Evolutionary conservation across 2,329 filamentous ascomycete species (phyloP), one percentile per base, ranked within the genome.

Genomic region (Colletotrichum paranaense): DNA sequence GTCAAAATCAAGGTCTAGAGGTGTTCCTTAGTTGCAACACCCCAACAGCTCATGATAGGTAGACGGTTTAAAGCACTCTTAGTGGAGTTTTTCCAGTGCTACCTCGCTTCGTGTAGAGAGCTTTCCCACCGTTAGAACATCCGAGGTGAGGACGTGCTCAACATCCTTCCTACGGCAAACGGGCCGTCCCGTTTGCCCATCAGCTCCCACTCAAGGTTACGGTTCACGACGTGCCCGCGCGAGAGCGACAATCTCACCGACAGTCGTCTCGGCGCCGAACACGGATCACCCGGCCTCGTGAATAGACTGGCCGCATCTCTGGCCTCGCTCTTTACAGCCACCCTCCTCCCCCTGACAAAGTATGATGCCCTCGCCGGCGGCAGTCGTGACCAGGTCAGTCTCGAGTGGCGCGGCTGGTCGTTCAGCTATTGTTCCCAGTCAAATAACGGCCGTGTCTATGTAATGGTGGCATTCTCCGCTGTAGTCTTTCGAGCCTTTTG

Each of bases 171-270:
- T 28, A 65, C 19, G 60, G 49, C 42, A 59, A 66, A 62, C 65
- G 60, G 60, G 71, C 60, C 70, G 65, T 67, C 65, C 69, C 69
- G 64, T 68, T 65, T 58, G 52, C 26, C 32, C 63, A 57, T 38
- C 64, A 30, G 30, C 53, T 65, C 28, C 58, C 35, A 53, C 16
- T 68, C 70, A 38, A 62, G 63, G 58, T 24, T 53, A 35, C 32
- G 32, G 26, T 38, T 49, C 32, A 42, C 42, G 42, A 52, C 30
- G 16, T 73, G 68, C 58, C 64, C 63, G 22, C 5, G 11, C 49
- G 14, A 24, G 22, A 52, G 52, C 26, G 42, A 49, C 46, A 70
- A 60, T 59, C 64, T 73, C 59, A 63, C 32, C 52, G 57, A 67
- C 67, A 49, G 49, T 46, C 24, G 24, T 59, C 58, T 68, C 49